phyloP scores from a whole-genome alignment of 441 rosid genomes.

The Gossypium trilobum region DNA sequence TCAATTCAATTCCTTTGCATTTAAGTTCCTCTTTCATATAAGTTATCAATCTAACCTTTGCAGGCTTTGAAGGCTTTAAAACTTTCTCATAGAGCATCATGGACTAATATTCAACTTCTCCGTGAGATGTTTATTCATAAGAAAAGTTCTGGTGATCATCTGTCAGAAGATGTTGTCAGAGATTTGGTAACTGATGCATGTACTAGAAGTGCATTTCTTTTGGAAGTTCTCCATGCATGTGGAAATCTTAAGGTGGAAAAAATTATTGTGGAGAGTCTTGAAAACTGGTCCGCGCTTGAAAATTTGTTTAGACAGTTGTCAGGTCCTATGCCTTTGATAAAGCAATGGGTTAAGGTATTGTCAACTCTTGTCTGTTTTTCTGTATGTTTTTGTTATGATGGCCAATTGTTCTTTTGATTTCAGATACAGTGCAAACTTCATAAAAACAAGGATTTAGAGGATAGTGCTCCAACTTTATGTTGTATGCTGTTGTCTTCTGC shows the following conservation, averaged over 20 bases:
- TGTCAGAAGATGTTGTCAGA: conserved; percentile 46
- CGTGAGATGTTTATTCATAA: conserved; percentile 35
- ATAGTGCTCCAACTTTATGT: conserved; percentile 39
- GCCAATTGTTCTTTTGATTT: conserved; percentile 25
- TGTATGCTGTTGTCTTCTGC: conserved; percentile 42
- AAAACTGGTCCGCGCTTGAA: conserved; percentile 61
- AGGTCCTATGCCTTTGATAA: conserved; percentile 63
- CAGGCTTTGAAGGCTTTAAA: conserved; percentile 80
- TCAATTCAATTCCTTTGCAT: conserved; percentile 7
- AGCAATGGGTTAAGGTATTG: conserved; percentile 91
- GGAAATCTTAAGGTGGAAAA: conserved; percentile 34
- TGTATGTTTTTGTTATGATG: conserved; percentile 18
- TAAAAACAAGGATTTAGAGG: conserved; percentile 31
- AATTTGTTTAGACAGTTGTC: conserved; percentile 37
- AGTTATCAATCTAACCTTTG: conserved; percentile 19
- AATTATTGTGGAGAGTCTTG: conserved; percentile 39
- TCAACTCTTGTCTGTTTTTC: conserved; percentile 15
- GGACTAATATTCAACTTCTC: conserved; percentile 49
- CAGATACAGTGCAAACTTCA: conserved; percentile 53
- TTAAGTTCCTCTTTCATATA: conserved; percentile 9
- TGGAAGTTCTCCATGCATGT: conserved; percentile 69
- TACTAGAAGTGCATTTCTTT: conserved; percentile 53
- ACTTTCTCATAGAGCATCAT: conserved; percentile 66
- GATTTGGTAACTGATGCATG: conserved; percentile 56
- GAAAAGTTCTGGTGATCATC: conserved; percentile 28